Evolutionary conservation across 2,329 filamentous ascomycete genomes (phyloP).

Genomic region (Nemania sp.): DNA sequence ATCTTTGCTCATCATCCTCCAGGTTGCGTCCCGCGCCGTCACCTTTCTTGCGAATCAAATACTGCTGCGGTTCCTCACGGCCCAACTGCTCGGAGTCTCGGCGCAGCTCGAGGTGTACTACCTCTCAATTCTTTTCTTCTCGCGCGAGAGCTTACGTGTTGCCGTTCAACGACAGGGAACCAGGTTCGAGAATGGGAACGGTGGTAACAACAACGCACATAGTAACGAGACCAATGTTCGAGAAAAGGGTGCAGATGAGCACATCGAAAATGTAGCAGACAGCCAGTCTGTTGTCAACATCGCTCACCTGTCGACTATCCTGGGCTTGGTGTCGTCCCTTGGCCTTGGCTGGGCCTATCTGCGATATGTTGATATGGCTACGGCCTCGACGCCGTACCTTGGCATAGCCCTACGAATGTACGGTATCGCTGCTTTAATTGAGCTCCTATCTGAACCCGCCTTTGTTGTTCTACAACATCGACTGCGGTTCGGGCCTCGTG

Average conservation of each 20-base stretch:
- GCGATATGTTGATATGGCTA: constrained; percentile 50
- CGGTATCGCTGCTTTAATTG: constrained; percentile 63
- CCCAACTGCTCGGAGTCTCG: constrained; percentile 79
- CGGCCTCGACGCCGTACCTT: constrained; percentile 66
- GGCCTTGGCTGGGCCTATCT: constrained; percentile 71
- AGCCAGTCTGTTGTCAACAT: constrained; percentile 85
- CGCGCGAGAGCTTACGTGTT: constrained; percentile 87
- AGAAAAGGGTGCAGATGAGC: not conserved
- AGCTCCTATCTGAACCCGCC: constrained; percentile 83
- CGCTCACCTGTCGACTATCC: constrained; percentile 74
- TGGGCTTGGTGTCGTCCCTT: constrained; percentile 68
- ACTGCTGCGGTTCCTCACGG: constrained; percentile 84
- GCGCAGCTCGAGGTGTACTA: constrained; percentile 93
- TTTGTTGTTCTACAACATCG: constrained; percentile 87
- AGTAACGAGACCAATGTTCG: not conserved
- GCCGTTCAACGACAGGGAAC: constrained; percentile 77
- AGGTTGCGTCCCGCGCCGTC: constrained; percentile 81
- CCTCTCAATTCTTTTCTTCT: constrained; percentile 91
- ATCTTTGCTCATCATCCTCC: constrained; percentile 83
- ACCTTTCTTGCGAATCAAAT: constrained; percentile 94
- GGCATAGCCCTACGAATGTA: constrained; percentile 56
- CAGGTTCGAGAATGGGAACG: not conserved
- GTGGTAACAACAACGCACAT: not conserved
- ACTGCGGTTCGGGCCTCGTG: constrained; percentile 78
- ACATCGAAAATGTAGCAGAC: constrained; percentile 39